Evolutionary conservation across 2,329 filamentous ascomycete genomes (phyloP).

Genomic region (Phyllosticta citribraziliensis): DNA sequence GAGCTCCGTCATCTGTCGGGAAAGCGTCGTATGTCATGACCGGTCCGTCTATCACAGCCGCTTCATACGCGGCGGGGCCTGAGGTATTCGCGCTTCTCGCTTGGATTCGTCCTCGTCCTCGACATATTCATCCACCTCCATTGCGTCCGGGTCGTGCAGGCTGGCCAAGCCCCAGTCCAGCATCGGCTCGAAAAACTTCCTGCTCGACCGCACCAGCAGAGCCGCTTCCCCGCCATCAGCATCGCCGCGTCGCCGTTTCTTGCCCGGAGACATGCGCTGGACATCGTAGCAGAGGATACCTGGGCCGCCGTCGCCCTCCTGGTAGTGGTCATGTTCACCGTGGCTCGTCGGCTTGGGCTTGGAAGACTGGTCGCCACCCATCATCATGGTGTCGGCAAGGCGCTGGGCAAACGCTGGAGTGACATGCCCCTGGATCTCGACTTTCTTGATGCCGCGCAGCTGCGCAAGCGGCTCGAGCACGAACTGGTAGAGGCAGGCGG

Average conservation of each 20-base stretch:
- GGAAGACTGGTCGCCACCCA: background rate
- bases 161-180: conserved; percentile 1
- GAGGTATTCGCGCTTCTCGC: background rate
- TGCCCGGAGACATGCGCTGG: background rate
- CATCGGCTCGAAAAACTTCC: conserved; percentile 10
- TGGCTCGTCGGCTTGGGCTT: background rate
- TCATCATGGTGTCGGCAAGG: conserved; percentile 3
- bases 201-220: background rate
- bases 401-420: background rate
- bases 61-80: background rate
- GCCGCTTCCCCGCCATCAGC: background rate
- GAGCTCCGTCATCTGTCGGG: too few relatives aligned
- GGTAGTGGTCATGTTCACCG: background rate
- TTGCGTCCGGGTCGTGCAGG: background rate
- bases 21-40: too few relatives aligned
- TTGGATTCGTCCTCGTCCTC: background rate
- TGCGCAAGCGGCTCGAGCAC: conserved; percentile 8
- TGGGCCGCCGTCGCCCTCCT: background rate
- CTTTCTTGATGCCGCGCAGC: conserved; percentile 3
- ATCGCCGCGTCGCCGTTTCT: background rate
- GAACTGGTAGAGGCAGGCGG: conserved; percentile 5
- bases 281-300: background rate
- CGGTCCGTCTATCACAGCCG: too few relatives aligned
- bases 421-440: conserved; percentile 7
- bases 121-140: background rate